Evolutionary conservation across 768 basidiomycete genomes (phyloP), one percentile per base, ranked within the genome.

Genomic region (Suillus placidus): DNA sequence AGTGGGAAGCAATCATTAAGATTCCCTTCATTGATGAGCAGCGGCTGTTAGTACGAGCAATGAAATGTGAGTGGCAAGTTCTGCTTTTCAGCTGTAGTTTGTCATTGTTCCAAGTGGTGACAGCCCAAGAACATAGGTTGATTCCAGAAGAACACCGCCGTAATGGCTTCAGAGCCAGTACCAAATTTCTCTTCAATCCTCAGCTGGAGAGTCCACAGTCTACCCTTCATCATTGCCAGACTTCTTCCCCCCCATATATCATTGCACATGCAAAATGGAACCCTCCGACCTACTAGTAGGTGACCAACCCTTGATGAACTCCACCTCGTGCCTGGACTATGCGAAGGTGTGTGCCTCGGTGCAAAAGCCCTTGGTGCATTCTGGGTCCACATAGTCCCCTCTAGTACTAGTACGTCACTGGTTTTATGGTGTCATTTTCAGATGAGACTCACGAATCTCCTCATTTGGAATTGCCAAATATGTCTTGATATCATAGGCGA

Each of bases 1-100:
- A 98, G 32, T 99, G 97, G 97, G 97, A 99, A 76, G 97, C 97
- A n/a, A n/a, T n/a, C n/a, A n/a, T n/a, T n/a, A n/a, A n/a, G n/a
- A n/a, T n/a, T n/a, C n/a, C n/a, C n/a, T n/a, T n/a, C n/a, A n/a
- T n/a, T n/a, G n/a, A n/a, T n/a, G n/a, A n/a, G n/a, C n/a, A n/a
- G n/a, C n/a, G n/a, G n/a, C n/a, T n/a, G n/a, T n/a, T n/a, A n/a
- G n/a, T n/a, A n/a, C n/a, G n/a, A n/a, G n/a, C n/a, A n/a, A n/a
- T n/a, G n/a, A n/a, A n/a, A n/a, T n/a, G n/a, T n/a, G n/a, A n/a
- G n/a, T n/a, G n/a, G n/a, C n/a, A n/a, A n/a, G n/a, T n/a, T n/a
- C n/a, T n/a, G n/a, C n/a, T n/a, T n/a, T n/a, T n/a, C n/a, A n/a
- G n/a, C n/a, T n/a, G n/a, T n/a, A n/a, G n/a, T n/a, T n/a, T n/a